Evolutionary conservation across 495 filamentous ascomycete genomes (phyloP), one percentile per base, ranked within the genome.

Genomic region (Penicillium atrosanguineum): DNA sequence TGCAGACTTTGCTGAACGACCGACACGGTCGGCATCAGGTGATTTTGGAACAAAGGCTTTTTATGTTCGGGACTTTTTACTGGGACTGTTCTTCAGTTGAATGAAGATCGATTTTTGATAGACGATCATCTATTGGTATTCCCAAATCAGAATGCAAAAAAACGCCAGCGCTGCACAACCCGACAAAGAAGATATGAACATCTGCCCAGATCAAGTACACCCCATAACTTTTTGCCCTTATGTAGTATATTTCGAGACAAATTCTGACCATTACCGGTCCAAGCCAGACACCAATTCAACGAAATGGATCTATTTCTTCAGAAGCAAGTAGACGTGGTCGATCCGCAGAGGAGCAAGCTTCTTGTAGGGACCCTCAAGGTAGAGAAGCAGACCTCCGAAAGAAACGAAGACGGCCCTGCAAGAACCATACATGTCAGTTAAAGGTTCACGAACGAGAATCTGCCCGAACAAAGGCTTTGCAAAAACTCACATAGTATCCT

Each of bases 281-380:
- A 44, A 21, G 43, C 48, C 45, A 44, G 48, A 43, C 43, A 52
- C 45, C 37, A 52, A 36, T 38, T 12, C 44, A 28, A 48, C 40
- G 44, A 26, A 9, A 16, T 34, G 21, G 41, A 43, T 52, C 69
- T 79, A 95, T 83, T 91, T 93, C 85, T 96, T 97, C 49, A 91
- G 75, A 34, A 97, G 79, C 53, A 99, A 79, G 70, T 97, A 99
- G 42, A 95, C 83, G 65, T 97, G 85, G 69, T 97, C 94, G 56
- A 96, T 91, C 52, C 88, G 79, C 65, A 97, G 69, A 3, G 89
- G 84, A n/a, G 86, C 91, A 23, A 97, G 83, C 76, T 93, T 95
- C 81, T 95, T 96, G 67, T 94, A 96, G 3, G 94, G 93, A 1
- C 95, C 94, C 64, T 95, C 88, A 21, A 99, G 80, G 65, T 85